Conservation (phyloP, 331 rosid genomes). For the Quercus phellos region DNA sequence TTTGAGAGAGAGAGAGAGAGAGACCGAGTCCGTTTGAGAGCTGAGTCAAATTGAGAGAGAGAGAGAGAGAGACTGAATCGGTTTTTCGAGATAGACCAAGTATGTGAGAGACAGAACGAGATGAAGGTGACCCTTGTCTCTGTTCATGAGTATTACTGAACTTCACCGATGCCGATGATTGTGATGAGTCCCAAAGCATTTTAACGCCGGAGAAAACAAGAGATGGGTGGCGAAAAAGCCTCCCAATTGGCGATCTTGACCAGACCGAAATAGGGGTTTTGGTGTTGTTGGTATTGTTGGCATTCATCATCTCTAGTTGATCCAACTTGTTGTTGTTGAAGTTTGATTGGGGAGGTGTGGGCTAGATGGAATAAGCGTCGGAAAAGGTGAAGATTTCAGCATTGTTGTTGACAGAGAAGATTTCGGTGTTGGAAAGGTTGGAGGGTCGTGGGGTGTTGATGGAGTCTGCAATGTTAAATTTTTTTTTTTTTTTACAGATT, state of each 20-base stretch:
- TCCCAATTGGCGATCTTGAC: slow-evolving; percentile 52
- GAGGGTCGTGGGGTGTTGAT: slow-evolving; percentile 52
- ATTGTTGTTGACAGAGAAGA: slow-evolving; percentile 62
- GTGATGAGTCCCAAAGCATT: slow-evolving; percentile 46
- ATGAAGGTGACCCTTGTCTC: too few species aligned
- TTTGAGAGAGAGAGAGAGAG: too few species aligned
- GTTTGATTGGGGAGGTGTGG: slow-evolving; percentile 53
- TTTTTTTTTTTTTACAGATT: too few species aligned
- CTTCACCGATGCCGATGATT: slow-evolving; percentile 5
- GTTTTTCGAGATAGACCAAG: too few species aligned
- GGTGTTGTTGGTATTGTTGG: too few species aligned
- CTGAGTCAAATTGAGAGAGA: too few species aligned
- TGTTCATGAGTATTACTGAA: neutral
- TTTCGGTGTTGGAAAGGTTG: slow-evolving; percentile 56
- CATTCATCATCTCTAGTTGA: too few species aligned
- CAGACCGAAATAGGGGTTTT: slow-evolving; percentile 38
- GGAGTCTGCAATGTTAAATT: slow-evolving; percentile 25
- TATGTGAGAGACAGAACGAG: too few species aligned
- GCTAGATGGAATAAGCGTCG: slow-evolving; percentile 57
- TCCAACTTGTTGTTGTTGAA: slow-evolving; percentile 66
- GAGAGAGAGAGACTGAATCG: too few species aligned
- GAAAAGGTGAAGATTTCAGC: slow-evolving; percentile 53
- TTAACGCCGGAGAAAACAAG: slow-evolving; percentile 25
- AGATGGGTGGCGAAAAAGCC: slow-evolving; percentile 17
- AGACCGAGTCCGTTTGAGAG: too few species aligned